Conservation (phyloP, 306 rosid species). For the Pueraria montana region DNA sequence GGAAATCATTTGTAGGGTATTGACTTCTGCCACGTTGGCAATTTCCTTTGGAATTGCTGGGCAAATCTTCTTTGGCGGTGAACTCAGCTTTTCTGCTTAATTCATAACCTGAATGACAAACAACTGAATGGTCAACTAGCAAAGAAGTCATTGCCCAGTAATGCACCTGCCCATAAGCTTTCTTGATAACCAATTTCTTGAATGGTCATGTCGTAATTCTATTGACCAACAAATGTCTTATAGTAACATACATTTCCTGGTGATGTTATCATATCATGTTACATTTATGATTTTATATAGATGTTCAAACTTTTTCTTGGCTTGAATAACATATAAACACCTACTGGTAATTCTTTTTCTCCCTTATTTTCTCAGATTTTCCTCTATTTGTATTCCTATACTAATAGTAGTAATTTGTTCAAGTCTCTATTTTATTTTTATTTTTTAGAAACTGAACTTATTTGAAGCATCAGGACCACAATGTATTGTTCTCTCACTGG, state of each 20-base stretch:
- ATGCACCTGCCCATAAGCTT: conserved; percentile 57
- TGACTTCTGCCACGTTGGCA: too few species aligned
- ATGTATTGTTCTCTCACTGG: neutral
- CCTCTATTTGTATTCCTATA: too few species aligned
- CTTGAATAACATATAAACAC: conserved; percentile 34
- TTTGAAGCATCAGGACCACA: conserved; percentile 4
- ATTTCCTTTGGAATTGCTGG: too few species aligned
- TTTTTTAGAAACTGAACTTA: conserved; percentile 10
- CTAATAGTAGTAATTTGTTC: too few species aligned
- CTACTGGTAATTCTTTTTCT: neutral
- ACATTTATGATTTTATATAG: conserved; percentile 45
- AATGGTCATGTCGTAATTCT: conserved; percentile 48
- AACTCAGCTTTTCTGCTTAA: conserved; percentile 23
- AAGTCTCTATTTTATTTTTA: too few species aligned
- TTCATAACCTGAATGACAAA: neutral
- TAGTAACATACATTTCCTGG: conserved; percentile 40
- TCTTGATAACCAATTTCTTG: conserved; percentile 25
- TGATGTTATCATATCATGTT: conserved; percentile 47
- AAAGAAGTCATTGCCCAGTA: conserved; percentile 72
- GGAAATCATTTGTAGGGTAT: too few species aligned
- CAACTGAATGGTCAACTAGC: conserved; percentile 34
- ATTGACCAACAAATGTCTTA: conserved; percentile 47
- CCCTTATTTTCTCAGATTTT: neutral
- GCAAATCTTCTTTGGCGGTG: too few species aligned
- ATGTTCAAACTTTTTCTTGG: conserved; percentile 35